phyloP scores from a whole-genome alignment of 352 stramenopile species.

The Phytophthora cryptogea region DNA sequence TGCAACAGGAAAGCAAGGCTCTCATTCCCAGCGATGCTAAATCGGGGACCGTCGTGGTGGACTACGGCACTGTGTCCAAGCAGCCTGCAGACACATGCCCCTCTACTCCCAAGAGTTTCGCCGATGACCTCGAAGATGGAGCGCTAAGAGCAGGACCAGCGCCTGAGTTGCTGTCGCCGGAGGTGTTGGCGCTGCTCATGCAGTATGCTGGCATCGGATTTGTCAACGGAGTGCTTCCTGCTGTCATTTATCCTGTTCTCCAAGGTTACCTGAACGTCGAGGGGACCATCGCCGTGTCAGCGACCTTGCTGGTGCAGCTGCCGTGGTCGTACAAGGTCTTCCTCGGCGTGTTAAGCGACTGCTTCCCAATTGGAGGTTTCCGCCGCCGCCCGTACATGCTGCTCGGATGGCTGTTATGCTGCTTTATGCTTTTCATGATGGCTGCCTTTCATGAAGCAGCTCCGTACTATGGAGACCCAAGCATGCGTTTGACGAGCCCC shows the following conservation, averaged over 20 bases:
- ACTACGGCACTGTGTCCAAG: constrained; percentile 9
- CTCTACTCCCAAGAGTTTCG: neutral
- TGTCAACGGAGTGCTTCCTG: constrained; percentile 47
- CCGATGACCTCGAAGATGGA: constrained; percentile 28
- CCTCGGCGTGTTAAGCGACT: constrained; percentile 62
- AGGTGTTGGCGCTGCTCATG: constrained; percentile 43
- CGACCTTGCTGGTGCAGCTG: constrained; percentile 49
- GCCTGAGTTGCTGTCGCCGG: constrained; percentile 33
- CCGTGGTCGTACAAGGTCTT: constrained; percentile 73
- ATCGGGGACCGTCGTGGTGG: constrained; percentile 1
- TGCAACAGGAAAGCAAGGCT: constrained; percentile 22
- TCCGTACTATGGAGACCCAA: constrained; percentile 53
- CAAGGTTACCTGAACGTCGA: constrained; percentile 62
- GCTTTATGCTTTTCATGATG: constrained; percentile 52
- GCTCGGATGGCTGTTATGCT: constrained; percentile 52
- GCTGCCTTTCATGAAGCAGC: constrained; percentile 33
- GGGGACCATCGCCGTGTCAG: constrained; percentile 56
- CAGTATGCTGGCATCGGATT: constrained; percentile 68
- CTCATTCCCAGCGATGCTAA: constrained; percentile 14
- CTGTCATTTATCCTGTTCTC: constrained; percentile 58
- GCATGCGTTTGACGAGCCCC: constrained; percentile 28
- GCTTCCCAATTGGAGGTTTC: constrained; percentile 47
- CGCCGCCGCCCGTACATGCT: constrained; percentile 59
- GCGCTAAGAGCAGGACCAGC: constrained; percentile 35
- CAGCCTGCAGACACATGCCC: neutral